These are phyloP conservation scores for Ascoidea asiatica DNA, from an alignment of 805 yeast genomes.

Conservation along the genomic window DNA sequence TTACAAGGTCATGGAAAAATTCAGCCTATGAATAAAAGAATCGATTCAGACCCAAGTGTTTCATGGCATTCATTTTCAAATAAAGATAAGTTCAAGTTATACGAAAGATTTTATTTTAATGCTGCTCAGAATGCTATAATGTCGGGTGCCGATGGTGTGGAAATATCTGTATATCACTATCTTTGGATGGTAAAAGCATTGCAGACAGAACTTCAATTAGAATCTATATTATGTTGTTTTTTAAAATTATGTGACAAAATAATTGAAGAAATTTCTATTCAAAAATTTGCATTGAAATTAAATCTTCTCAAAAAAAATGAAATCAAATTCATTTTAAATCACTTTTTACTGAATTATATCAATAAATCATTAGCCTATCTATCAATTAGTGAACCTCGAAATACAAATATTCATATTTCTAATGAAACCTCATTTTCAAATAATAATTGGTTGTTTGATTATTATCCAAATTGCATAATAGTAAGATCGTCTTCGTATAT, in stretches of 20 bases:
- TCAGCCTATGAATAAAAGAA: background rate
- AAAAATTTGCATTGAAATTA: background rate
- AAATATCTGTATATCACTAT: background rate
- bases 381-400: background rate
- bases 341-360: no score
- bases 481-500: background rate
- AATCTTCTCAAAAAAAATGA: no score
- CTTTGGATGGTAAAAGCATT: background rate
- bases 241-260: background rate
- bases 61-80: background rate
- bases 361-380: background rate
- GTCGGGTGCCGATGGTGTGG: background rate
- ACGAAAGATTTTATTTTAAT: background rate
- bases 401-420: background rate
- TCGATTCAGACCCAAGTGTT: background rate
- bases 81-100: background rate
- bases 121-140: background rate
- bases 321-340: background rate
- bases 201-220: background rate
- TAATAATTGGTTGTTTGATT: background rate
- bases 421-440: background rate
- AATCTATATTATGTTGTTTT: no score
- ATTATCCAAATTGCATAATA: background rate
- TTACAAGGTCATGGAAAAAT: background rate
- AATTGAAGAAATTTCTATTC: background rate